Evolutionary conservation across 164 flowering plant species (phyloP), one percentile per base, ranked within the genome.

Genomic region (Nymphaea thermarum): DNA sequence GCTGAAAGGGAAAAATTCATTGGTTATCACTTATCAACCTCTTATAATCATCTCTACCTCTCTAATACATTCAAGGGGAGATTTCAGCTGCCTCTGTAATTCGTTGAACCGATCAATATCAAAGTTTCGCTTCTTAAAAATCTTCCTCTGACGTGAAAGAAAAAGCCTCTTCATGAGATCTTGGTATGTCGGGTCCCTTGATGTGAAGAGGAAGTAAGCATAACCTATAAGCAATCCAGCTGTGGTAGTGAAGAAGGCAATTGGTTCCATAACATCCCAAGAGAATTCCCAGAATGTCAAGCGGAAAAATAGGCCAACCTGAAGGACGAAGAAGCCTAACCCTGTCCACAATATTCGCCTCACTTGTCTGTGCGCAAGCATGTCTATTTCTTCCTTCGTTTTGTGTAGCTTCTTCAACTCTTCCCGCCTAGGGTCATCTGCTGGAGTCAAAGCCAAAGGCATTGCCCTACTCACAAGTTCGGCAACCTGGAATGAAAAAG

Each of bases 231-330:
- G 80, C 11, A 90, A 66, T 43, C 96, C 87, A 42, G 86, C 70
- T 4, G 91, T 66, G 11, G 96, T 92, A 41, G 84, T 70, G 73
- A 90, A 92, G 73, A 90, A 90, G 62, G 95, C 87, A 70, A 92
- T 79, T 1, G 96, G 98, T 72, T 92, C 98, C 98, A 90, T 90
- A 2, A 92, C 93, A 71, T 92, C 98, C 98, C 98, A 92, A 3
- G 96, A 92, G 75, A 92, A 90, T 63, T 92, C 98, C 96, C 96
- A 88, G 75, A 87, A 92, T 11, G 98, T 90, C 3, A 92, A 80
- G 41, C 96, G 84, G 75, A 92, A 92, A 74, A 92, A 90, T 43
- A 88, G 86, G 16, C 91, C 87, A 6, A 92, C 83, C 65, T 90
- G 95, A n/a, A 79, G 6, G 67, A 90, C 75, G 18, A 84, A 69